phyloP scores from a whole-genome alignment of 2,329 filamentous ascomycete species.

The Pochonia chlamydosporia region DNA sequence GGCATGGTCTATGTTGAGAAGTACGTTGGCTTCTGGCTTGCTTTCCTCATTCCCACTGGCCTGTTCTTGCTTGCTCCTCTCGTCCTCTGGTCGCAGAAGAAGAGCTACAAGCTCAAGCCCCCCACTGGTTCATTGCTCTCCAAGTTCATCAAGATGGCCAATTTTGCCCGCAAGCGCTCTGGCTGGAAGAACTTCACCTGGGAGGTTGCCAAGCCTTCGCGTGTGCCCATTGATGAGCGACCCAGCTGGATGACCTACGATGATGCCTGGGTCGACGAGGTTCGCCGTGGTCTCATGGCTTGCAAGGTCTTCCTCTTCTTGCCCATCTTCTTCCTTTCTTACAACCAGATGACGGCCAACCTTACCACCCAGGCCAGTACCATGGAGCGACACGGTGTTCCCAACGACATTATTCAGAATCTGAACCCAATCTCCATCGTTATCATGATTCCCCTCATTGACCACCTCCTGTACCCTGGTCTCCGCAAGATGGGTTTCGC shows the following conservation, averaged over 20 bases:
- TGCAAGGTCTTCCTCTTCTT: conserved; percentile 69
- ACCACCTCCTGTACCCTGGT: conserved; percentile 62
- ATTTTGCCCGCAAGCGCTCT: conserved; percentile 56
- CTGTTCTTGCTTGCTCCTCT: conserved; percentile 58
- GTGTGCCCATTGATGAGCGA: conserved; percentile 46
- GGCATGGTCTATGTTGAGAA: conserved; percentile 69
- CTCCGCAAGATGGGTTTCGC: conserved; percentile 57
- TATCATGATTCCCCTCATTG: conserved; percentile 67
- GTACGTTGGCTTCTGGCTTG: conserved; percentile 70
- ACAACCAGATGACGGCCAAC: conserved; percentile 57
- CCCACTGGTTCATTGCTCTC: conserved; percentile 67
- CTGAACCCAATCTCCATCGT: conserved; percentile 70
- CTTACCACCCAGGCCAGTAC: conserved; percentile 58
- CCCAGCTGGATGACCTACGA: conserved; percentile 77
- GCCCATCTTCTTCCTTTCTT: conserved; percentile 56
- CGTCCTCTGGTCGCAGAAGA: conserved; percentile 55
- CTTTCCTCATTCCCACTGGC: conserved; percentile 61
- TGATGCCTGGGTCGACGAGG: conserved; percentile 76
- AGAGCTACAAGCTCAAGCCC: conserved; percentile 54
- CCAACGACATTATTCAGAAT: conserved; percentile 74
- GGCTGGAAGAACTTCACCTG: conserved; percentile 63
- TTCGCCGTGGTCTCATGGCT: conserved; percentile 62
- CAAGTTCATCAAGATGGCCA: conserved; percentile 59
- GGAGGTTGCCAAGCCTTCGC: conserved; percentile 63
- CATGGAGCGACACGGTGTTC: conserved; percentile 63